Percentiles rank a stretch among this genome's conserved stretches.
phyloP scores from a whole-genome alignment of 352 stramenopile genomes.

The Detonula confervacea region DNA sequence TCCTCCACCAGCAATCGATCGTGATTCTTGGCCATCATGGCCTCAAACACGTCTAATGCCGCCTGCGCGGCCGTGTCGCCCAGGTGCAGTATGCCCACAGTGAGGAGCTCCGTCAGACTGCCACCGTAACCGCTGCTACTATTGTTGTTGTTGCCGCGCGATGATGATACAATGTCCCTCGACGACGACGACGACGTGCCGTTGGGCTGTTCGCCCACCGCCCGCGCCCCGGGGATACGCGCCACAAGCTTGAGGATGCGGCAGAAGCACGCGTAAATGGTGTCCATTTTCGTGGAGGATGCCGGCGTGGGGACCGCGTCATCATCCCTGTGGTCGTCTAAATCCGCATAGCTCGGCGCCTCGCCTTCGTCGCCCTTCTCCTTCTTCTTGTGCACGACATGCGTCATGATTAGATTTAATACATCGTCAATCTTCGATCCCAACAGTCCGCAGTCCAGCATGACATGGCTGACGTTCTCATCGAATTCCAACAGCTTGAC shows the following conservation, averaged over 20 bases:
- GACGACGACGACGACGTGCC: conserved; percentile 4
- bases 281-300: conserved; percentile 46
- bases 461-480: conserved; percentile 68
- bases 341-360: too few species aligned
- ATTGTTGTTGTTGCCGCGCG: too few species aligned
- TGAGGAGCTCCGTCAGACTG: conserved; percentile 63
- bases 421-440: conserved; percentile 75
- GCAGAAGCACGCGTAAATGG: conserved; percentile 58
- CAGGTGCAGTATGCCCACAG: conserved; percentile 70
- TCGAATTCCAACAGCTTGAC: conserved; percentile 84
- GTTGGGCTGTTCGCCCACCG: conserved; percentile 28
- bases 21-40: conserved; percentile 66
- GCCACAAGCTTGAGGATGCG: conserved; percentile 60
- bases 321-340: too few species aligned
- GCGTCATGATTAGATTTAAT: conserved; percentile 59
- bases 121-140: too few species aligned
- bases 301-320: conserved; percentile 20
- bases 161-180: too few species aligned
- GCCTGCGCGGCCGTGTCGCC: conserved; percentile 59
- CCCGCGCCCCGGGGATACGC: conserved; percentile 29
- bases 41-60: conserved; percentile 77
- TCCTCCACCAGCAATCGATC: conserved; percentile 60
- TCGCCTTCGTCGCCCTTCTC: neutral
- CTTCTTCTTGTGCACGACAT: conserved; percentile 18
- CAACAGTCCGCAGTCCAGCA: conserved; percentile 77